Evolutionary conservation across 352 stramenopile species (phyloP).

Genomic region (Globisporangium emineosum): DNA sequence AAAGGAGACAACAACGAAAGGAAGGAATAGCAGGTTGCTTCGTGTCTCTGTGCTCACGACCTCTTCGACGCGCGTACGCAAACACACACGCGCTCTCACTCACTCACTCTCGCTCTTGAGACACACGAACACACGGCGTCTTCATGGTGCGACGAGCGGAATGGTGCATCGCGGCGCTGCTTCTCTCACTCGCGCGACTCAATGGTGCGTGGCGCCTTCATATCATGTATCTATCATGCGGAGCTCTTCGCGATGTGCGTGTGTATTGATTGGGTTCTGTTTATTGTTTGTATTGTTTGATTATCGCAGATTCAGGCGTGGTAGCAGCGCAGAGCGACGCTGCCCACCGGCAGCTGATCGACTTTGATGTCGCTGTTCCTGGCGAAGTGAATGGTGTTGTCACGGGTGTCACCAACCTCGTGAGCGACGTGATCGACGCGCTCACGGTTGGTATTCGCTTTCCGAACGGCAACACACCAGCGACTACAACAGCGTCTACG

Average conservation of each 20-base stretch:
- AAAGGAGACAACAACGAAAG: not conserved
- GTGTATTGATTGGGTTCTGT: too few species aligned
- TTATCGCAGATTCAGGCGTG: not conserved
- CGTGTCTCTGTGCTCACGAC: not conserved
- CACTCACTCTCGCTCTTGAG: not conserved
- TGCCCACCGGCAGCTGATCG: constrained; percentile 4
- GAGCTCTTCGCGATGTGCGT: not conserved
- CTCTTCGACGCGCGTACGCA: not conserved
- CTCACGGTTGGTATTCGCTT: constrained; percentile 3
- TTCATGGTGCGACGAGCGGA: constrained; percentile 14
- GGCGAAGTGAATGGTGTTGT: constrained; percentile 9
- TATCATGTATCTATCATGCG: too few species aligned
- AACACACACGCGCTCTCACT: not conserved
- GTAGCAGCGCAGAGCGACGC: not conserved
- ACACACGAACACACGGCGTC: not conserved
- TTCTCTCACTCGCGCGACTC: constrained; percentile 12
- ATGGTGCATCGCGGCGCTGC: constrained; percentile 15
- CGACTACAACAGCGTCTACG: constrained; percentile 3
- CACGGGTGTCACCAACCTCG: constrained; percentile 3
- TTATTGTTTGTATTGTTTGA: not conserved
- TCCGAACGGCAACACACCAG: not conserved
- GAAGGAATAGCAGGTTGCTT: not conserved
- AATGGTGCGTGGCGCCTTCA: not conserved
- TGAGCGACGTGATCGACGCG: not conserved
- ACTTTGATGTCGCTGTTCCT: not conserved